A percentile compares a stretch with the other conserved stretches of the same genome.
Conservation (phyloP, 2,329 filamentous ascomycete genomes). For the Grosmannia clavigera region DNA sequence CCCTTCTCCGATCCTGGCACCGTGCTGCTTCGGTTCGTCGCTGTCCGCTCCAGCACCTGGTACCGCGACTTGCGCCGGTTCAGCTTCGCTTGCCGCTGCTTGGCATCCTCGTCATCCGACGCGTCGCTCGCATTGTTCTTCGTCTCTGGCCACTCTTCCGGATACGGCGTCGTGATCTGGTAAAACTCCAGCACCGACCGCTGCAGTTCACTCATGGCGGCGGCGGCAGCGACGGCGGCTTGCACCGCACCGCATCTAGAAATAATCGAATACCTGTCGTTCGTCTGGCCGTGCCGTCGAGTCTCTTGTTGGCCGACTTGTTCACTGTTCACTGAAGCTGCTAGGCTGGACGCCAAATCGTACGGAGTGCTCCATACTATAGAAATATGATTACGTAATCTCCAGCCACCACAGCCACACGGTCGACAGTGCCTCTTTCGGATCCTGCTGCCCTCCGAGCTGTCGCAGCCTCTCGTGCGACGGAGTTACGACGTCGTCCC, state of each 20-base stretch:
- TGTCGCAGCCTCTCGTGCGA: constrained; percentile 7
- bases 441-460: constrained; percentile 4
- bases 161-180: constrained; percentile 66
- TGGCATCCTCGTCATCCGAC: constrained; percentile 50
- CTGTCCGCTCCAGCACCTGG: constrained; percentile 67
- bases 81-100: constrained; percentile 33
- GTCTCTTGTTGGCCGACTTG: too few relatives aligned
- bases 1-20: constrained; percentile 49
- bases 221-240: constrained; percentile 12
- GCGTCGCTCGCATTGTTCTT: constrained; percentile 53
- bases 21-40: constrained; percentile 54
- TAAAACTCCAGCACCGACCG: constrained; percentile 78
- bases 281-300: not conserved
- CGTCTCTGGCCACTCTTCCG: constrained; percentile 75
- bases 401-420: too few relatives aligned
- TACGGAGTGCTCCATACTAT: too few relatives aligned
- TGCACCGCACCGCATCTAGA: not conserved
- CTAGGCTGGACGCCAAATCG: too few relatives aligned
- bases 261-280: not conserved
- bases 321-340: too few relatives aligned
- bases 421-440: too few relatives aligned
- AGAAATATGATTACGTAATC: too few relatives aligned
- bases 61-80: constrained; percentile 64
- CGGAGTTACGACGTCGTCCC: constrained; percentile 11
- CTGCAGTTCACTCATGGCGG: constrained; percentile 55